These are phyloP conservation scores for Populus euphratica DNA, from an alignment of 345 rosid species.

Conservation along the genomic window DNA sequence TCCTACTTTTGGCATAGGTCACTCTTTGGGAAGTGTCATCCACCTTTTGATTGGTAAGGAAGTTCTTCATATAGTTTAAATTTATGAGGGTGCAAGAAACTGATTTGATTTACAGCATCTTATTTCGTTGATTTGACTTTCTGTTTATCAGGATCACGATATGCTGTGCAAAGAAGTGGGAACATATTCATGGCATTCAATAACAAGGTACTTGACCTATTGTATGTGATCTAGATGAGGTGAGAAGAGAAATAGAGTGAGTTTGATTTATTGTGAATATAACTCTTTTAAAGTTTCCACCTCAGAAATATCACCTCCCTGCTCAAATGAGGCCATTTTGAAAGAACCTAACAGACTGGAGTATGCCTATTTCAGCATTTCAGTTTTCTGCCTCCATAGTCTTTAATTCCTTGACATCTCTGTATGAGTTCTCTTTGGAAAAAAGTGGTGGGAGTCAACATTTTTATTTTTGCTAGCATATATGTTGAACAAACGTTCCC, in stretches of 20 bases:
- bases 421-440: background rate
- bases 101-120: constrained; percentile 15
- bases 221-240: background rate
- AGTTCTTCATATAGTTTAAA: background rate
- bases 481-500: background rate
- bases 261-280: background rate
- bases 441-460: background rate
- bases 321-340: background rate
- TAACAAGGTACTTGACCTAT: constrained; percentile 65
- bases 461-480: background rate
- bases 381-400: background rate
- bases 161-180: constrained; percentile 88
- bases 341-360: background rate
- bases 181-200: constrained; percentile 87
- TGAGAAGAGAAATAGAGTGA: background rate
- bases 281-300: background rate
- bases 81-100: background rate
- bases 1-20: constrained; percentile 93
- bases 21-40: constrained; percentile 89
- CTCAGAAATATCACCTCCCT: background rate
- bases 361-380: background rate
- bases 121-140: constrained; percentile 26
- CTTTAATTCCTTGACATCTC: background rate
- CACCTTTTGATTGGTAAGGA: constrained; percentile 88
- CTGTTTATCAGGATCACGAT: constrained; percentile 68